Evolutionary conservation across 129 eudicot genomes (phyloP).

Genomic region (Saussurea involucrata): DNA sequence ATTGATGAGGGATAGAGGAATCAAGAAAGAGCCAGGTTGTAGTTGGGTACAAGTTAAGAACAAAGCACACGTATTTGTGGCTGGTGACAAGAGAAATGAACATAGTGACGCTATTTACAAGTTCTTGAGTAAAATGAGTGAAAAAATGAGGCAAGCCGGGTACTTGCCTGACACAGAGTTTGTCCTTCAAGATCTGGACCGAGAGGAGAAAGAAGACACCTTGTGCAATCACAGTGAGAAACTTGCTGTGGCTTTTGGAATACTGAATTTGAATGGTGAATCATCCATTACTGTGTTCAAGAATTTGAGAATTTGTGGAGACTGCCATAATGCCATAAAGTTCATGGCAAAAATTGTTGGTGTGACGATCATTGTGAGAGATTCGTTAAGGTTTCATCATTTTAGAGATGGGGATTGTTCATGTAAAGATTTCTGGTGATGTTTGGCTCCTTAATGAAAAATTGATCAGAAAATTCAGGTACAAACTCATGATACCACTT

Average conservation of each 20-base stretch:
- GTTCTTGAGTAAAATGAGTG: constrained; percentile 45
- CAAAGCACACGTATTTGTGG: constrained; percentile 67
- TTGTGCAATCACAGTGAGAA: constrained; percentile 91
- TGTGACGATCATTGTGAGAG: constrained; percentile 70
- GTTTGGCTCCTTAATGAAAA: not conserved
- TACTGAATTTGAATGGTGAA: constrained; percentile 65
- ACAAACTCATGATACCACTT: not conserved
- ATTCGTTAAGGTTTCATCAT: constrained; percentile 90
- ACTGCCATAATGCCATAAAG: constrained; percentile 79
- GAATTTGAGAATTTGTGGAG: constrained; percentile 89
- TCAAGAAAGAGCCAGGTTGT: constrained; percentile 77
- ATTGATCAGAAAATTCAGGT: not conserved
- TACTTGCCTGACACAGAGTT: constrained; percentile 66
- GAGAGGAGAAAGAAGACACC: constrained; percentile 71
- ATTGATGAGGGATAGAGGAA: constrained; percentile 64
- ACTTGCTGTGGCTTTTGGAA: constrained; percentile 86
- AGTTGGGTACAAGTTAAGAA: constrained; percentile 80
- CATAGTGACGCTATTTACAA: constrained; percentile 46
- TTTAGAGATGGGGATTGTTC: constrained; percentile 74
- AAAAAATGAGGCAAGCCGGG: constrained; percentile 74
- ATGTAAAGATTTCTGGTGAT: constrained; percentile 85
- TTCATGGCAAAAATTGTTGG: constrained; percentile 69
- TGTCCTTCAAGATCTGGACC: constrained; percentile 85
- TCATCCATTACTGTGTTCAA: constrained; percentile 70
- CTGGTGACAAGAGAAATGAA: constrained; percentile 58